These are phyloP conservation scores for Fusarium keratoplasticum DNA, from an alignment of 2,329 filamentous ascomycete genomes.

Conservation along the genomic window DNA sequence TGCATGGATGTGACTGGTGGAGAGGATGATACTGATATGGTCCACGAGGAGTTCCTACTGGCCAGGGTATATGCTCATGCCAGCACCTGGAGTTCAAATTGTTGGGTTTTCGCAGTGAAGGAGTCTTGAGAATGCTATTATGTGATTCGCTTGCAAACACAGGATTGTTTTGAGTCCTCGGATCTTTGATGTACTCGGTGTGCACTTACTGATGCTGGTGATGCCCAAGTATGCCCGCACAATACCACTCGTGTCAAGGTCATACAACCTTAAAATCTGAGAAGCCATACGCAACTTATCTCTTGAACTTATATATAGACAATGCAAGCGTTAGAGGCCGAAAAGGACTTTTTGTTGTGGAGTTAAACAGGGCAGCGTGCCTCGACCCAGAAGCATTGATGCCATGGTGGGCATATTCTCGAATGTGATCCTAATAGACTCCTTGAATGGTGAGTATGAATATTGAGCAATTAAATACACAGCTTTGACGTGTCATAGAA, in stretches of 20 bases:
- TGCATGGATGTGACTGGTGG: neutral
- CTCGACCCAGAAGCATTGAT: neutral
- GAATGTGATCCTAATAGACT: neutral
- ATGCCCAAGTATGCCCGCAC: neutral
- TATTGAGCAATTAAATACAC: neutral
- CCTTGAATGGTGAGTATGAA: neutral
- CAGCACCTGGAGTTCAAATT: neutral
- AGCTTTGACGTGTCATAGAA: neutral
- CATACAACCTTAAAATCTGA: neutral
- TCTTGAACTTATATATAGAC: neutral
- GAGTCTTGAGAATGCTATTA: neutral
- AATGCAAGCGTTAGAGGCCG: neutral
- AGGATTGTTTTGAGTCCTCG: neutral
- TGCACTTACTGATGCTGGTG: neutral
- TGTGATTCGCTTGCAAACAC: neutral
- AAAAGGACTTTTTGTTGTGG: neutral
- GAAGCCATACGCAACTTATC: neutral
- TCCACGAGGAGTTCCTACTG: neutral
- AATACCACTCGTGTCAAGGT: neutral
- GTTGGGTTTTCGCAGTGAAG: neutral
- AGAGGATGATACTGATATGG: neutral
- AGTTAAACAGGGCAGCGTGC: neutral
- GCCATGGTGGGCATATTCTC: neutral
- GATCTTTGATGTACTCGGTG: too few relatives aligned
- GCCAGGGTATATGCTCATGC: neutral